Conservation (phyloP, 768 basidiomycete species). For the Mycena albidolilacea region DNA sequence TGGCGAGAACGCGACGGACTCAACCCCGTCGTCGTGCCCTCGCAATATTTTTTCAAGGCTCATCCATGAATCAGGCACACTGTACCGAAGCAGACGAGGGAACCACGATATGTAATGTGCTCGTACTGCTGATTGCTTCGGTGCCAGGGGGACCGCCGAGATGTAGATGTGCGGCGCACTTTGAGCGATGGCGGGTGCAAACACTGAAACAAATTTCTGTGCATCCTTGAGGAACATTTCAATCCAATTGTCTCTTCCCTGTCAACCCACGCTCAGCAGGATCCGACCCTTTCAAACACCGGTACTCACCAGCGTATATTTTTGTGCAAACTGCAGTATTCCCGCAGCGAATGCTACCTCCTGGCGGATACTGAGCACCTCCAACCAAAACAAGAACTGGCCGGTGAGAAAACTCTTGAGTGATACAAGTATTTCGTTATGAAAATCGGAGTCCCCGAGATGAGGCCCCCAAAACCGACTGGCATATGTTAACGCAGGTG, state of each 20-base stretch:
- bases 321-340: not conserved
- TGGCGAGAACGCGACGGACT: not conserved
- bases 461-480: conserved; percentile 7
- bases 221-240: conserved; percentile 1
- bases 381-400: not conserved
- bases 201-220: not conserved
- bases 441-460: not conserved
- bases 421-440: conserved; percentile 1
- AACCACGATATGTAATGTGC: not conserved
- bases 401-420: conserved; percentile 5
- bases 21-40: not conserved
- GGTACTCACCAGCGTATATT: not conserved
- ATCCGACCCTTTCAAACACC: not conserved
- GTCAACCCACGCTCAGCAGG: not conserved
- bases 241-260: conserved; percentile 6
- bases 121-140: not conserved
- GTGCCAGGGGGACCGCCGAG: conserved; percentile 3
- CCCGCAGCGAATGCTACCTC: conserved; percentile 1
- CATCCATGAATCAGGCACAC: not conserved
- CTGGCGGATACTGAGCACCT: conserved; percentile 1
- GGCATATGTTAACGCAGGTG: conserved; percentile 1
- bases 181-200: not conserved
- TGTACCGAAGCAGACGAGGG: not conserved
- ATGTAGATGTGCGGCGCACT: conserved; percentile 2
- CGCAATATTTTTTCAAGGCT: not conserved